Evolutionary conservation across 2,329 filamentous ascomycete genomes (phyloP).

Genomic region (Myotisia sp.): DNA sequence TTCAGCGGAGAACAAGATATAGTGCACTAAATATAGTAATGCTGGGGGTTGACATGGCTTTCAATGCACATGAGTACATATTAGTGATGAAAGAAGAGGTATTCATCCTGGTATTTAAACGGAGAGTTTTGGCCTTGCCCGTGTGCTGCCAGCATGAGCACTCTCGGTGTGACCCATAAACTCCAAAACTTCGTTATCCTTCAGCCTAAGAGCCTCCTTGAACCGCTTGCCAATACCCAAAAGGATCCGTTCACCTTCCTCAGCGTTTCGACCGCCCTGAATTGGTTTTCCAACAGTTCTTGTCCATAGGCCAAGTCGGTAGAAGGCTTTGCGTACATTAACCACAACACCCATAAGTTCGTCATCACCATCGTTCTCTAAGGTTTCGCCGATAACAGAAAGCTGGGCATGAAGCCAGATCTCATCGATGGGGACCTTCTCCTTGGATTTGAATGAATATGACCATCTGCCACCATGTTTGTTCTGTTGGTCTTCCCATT

Average conservation of each 20-base stretch:
- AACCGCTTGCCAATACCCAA: slow-evolving; percentile 74
- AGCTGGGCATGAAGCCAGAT: slow-evolving; percentile 97
- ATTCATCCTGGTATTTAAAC: too few relatives aligned
- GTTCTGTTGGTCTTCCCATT: slow-evolving; percentile 98
- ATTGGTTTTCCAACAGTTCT: slow-evolving; percentile 78
- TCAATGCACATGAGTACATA: too few relatives aligned
- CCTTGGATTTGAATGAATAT: slow-evolving; percentile 69
- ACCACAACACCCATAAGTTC: slow-evolving; percentile 99
- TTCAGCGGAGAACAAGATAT: too few relatives aligned
- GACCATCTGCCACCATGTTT: slow-evolving; percentile 99
- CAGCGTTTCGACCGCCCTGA: slow-evolving; percentile 58
- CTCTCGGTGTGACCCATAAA: slow-evolving; percentile 95
- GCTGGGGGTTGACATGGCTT: too few relatives aligned
- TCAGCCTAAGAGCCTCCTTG: slow-evolving; percentile 80
- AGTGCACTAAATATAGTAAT: too few relatives aligned
- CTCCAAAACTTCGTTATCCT: slow-evolving; percentile 64
- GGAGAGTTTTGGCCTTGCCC: slow-evolving; percentile 85
- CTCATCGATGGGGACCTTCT: slow-evolving; percentile 91
- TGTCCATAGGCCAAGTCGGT: slow-evolving; percentile 94
- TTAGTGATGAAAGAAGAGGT: too few relatives aligned
- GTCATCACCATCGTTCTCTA: slow-evolving; percentile 82
- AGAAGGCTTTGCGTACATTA: slow-evolving; percentile 97
- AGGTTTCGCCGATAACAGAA: slow-evolving; percentile 88
- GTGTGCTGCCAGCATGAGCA: slow-evolving; percentile 80
- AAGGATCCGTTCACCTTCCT: slow-evolving; percentile 76